Evolutionary conservation across 768 basidiomycete genomes (phyloP).

Genomic region (Leccinum variicolor): DNA sequence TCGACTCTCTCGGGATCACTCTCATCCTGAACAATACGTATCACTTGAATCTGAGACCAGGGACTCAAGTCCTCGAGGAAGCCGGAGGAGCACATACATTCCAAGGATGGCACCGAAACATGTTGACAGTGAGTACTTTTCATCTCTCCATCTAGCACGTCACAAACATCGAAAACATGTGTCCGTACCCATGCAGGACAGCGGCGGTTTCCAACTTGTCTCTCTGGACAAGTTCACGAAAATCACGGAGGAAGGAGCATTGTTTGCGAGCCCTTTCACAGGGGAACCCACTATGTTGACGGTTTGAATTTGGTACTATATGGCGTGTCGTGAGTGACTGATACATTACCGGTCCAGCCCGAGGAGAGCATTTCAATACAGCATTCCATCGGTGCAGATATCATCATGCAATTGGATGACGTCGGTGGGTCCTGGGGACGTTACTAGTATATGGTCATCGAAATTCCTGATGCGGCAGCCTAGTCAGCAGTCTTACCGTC

Average conservation of each 20-base stretch:
- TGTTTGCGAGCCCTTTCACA: constrained; percentile 81
- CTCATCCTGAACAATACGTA: constrained; percentile 90
- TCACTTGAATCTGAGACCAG: constrained; percentile 84
- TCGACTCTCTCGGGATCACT: constrained; percentile 76
- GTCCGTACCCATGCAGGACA: constrained; percentile 50
- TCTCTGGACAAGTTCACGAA: constrained; percentile 80
- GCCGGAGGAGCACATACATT: constrained; percentile 88
- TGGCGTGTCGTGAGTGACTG: neutral
- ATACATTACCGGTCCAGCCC: constrained; percentile 46
- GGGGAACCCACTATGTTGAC: constrained; percentile 88
- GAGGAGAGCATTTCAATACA: constrained; percentile 91
- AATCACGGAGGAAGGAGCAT: constrained; percentile 86
- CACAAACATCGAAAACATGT: neutral
- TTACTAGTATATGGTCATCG: neutral
- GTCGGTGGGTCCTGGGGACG: constrained; percentile 54
- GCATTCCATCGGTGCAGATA: constrained; percentile 88
- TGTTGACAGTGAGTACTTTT: constrained; percentile 62
- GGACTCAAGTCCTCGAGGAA: constrained; percentile 65
- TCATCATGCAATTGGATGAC: constrained; percentile 94
- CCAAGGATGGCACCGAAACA: constrained; percentile 84
- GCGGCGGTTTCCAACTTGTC: constrained; percentile 87
- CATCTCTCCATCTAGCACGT: neutral
- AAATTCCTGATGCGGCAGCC: constrained; percentile 2
- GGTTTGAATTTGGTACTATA: constrained; percentile 33
- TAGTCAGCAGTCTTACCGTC: constrained; percentile 76